Percentiles rank a stretch among this genome's conserved stretches.
These are phyloP conservation scores for Endoconidiophora polonica DNA, from an alignment of 2,329 filamentous ascomycete species.

Conservation along the genomic window DNA sequence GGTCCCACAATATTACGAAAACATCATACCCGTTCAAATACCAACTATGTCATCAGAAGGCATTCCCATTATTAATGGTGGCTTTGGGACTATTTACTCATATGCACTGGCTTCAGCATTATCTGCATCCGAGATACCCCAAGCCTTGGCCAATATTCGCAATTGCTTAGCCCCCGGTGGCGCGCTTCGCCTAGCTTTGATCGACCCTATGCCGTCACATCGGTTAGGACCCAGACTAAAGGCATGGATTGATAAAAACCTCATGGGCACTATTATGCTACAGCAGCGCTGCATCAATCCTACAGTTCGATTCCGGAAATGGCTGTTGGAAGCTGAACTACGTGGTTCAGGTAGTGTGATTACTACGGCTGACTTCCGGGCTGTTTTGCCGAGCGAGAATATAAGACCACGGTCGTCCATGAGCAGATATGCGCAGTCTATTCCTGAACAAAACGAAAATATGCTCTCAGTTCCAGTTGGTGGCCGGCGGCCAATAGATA, in stretches of 20 bases:
- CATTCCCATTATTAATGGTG: slow-evolving; percentile 24
- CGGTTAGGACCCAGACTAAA: slow-evolving; percentile 41
- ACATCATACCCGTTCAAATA: slow-evolving; percentile 24
- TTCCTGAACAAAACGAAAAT: too few species aligned
- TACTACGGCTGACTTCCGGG: slow-evolving; percentile 33
- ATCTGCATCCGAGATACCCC: slow-evolving; percentile 37
- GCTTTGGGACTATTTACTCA: slow-evolving; percentile 34
- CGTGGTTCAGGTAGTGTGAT: slow-evolving; percentile 30
- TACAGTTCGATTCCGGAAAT: slow-evolving; percentile 38
- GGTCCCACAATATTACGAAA: slow-evolving; percentile 19
- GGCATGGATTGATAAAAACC: slow-evolving; percentile 44
- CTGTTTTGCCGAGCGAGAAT: slow-evolving; percentile 22
- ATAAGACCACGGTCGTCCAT: too few species aligned
- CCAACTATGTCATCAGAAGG: slow-evolving; percentile 22
- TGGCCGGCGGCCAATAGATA: background rate
- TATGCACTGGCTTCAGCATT: slow-evolving; percentile 40
- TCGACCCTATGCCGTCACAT: slow-evolving; percentile 43
- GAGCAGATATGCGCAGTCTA: too few species aligned
- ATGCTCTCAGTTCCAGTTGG: background rate
- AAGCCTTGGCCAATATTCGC: slow-evolving; percentile 38
- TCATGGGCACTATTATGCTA: slow-evolving; percentile 41
- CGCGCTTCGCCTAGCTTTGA: slow-evolving; percentile 39
- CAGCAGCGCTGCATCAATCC: slow-evolving; percentile 44
- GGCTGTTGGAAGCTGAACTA: slow-evolving; percentile 39
- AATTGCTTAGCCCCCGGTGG: slow-evolving; percentile 38